These are phyloP conservation scores for Diaporthe helianthi DNA, from an alignment of 2,329 filamentous ascomycete genomes.

Conservation along the genomic window DNA sequence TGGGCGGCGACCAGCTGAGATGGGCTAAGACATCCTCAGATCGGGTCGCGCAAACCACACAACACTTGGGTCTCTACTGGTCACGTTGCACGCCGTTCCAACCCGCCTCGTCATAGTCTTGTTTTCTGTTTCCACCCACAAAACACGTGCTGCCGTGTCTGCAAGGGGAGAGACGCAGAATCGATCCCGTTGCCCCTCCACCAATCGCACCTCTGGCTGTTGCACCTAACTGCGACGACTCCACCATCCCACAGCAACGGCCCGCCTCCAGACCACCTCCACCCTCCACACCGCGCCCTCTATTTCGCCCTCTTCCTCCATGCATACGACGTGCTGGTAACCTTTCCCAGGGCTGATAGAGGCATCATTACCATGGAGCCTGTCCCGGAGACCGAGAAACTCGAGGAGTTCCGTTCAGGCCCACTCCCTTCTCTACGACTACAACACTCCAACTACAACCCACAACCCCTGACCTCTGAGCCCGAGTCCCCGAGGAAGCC, in stretches of 20 bases:
- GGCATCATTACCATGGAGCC: conserved; percentile 62
- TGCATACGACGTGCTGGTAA: conserved; percentile 24
- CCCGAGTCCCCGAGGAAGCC: conserved; percentile 58
- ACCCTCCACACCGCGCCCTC: not conserved
- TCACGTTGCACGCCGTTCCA: conserved; percentile 15
- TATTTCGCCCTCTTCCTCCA: not conserved
- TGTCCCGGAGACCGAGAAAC: conserved; percentile 71
- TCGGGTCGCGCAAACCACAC: conserved; percentile 9
- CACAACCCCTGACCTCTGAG: conserved; percentile 46
- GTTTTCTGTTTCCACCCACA: not conserved
- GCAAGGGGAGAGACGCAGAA: not conserved
- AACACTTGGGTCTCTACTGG: not conserved
- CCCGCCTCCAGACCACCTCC: conserved; percentile 8
- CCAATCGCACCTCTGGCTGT: conserved; percentile 14
- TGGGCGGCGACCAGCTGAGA: conserved; percentile 16
- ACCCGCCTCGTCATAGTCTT: not conserved
- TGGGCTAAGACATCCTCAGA: conserved; percentile 23
- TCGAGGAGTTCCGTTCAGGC: conserved; percentile 69
- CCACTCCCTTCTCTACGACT: conserved; percentile 62
- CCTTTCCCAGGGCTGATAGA: conserved; percentile 19
- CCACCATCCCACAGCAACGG: conserved; percentile 4
- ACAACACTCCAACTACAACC: conserved; percentile 45
- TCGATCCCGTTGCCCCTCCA: conserved; percentile 11
- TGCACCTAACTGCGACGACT: conserved; percentile 18
- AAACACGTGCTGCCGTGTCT: conserved; percentile 19